Conservation (phyloP, 1,284 basidiomycete genomes). For the Papiliotrema fonsecae region DNA sequence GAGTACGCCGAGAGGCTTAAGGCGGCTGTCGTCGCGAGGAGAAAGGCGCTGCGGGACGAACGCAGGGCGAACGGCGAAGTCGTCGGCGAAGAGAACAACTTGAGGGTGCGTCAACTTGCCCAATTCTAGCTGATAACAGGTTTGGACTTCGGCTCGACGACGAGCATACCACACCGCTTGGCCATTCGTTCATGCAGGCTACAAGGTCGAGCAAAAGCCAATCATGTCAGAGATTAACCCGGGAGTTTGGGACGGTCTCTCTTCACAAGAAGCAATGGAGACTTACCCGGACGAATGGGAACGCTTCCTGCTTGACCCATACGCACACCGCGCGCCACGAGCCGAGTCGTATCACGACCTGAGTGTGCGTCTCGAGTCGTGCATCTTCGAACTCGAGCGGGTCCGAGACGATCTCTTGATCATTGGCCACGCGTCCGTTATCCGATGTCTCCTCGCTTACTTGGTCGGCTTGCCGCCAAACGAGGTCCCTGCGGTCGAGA, state of each 20-base stretch:
- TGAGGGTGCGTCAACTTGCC: slow-evolving; percentile 58
- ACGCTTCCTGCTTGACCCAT: slow-evolving; percentile 85
- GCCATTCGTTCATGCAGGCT: slow-evolving; percentile 71
- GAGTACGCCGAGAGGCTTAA: slow-evolving; percentile 85
- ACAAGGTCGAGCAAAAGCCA: slow-evolving; percentile 85
- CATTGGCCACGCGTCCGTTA: slow-evolving; percentile 89
- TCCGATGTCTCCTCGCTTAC: slow-evolving; percentile 87
- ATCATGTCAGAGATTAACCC: slow-evolving; percentile 99
- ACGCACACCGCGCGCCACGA: slow-evolving; percentile 82
- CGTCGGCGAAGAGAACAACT: slow-evolving; percentile 58
- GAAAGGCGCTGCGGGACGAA: slow-evolving; percentile 55
- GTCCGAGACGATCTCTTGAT: slow-evolving; percentile 72
- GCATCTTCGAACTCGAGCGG: slow-evolving; percentile 76
- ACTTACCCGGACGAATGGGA: slow-evolving; percentile 93
- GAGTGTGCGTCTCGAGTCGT: slow-evolving; percentile 70
- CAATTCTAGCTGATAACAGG: slow-evolving; percentile 51
- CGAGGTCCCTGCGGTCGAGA: slow-evolving; percentile 94
- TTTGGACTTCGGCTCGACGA: slow-evolving; percentile 93
- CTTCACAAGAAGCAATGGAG: slow-evolving; percentile 80
- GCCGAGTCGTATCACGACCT: slow-evolving; percentile 93
- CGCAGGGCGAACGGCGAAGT: slow-evolving; percentile 56
- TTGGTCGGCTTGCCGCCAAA: slow-evolving; percentile 91
- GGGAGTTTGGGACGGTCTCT: slow-evolving; percentile 91
- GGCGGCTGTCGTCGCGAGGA: slow-evolving; percentile 73
- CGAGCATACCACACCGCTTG: slow-evolving; percentile 92